phyloP scores from a whole-genome alignment of 2,329 filamentous ascomycete genomes.

The Coniochaeta sp. region DNA sequence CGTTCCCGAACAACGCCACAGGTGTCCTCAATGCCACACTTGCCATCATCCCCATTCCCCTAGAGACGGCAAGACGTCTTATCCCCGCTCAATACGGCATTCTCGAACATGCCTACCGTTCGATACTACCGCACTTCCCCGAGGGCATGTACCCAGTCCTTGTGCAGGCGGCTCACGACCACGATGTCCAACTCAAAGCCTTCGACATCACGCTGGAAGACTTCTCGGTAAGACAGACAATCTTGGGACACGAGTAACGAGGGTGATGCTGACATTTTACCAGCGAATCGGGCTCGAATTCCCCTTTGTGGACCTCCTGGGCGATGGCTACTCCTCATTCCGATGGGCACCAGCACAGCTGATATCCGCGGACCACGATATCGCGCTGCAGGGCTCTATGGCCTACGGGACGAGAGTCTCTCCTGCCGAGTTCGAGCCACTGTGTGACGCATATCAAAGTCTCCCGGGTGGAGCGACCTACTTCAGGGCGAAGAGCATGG shows the following conservation, averaged over 20 bases:
- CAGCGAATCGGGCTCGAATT: slow-evolving; percentile 21
- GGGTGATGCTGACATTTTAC: neutral
- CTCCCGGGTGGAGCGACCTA: slow-evolving; percentile 17
- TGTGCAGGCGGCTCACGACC: slow-evolving; percentile 40
- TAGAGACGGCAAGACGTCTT: slow-evolving; percentile 34
- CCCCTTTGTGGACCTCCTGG: slow-evolving; percentile 46
- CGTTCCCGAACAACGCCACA: slow-evolving; percentile 39
- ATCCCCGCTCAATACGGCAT: slow-evolving; percentile 43
- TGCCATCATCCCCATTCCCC: slow-evolving; percentile 41
- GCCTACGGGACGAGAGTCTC: slow-evolving; percentile 38
- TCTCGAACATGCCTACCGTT: slow-evolving; percentile 38
- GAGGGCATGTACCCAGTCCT: slow-evolving; percentile 45
- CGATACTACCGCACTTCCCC: slow-evolving; percentile 41
- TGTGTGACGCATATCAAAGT: slow-evolving; percentile 39
- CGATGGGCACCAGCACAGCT: slow-evolving; percentile 40
- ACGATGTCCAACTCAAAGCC: slow-evolving; percentile 38
- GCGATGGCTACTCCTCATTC: slow-evolving; percentile 43
- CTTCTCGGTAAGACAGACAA: slow-evolving; percentile 33
- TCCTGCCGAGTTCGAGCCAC: slow-evolving; percentile 35
- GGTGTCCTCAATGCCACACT: slow-evolving; percentile 48
- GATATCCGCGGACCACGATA: slow-evolving; percentile 32
- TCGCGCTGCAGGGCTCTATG: slow-evolving; percentile 35
- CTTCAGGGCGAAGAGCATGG: slow-evolving; percentile 13
- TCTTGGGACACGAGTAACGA: neutral
- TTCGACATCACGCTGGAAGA: slow-evolving; percentile 32